Conservation (phyloP, 2,329 filamentous ascomycete genomes). For the Xylariaceae sp. region DNA sequence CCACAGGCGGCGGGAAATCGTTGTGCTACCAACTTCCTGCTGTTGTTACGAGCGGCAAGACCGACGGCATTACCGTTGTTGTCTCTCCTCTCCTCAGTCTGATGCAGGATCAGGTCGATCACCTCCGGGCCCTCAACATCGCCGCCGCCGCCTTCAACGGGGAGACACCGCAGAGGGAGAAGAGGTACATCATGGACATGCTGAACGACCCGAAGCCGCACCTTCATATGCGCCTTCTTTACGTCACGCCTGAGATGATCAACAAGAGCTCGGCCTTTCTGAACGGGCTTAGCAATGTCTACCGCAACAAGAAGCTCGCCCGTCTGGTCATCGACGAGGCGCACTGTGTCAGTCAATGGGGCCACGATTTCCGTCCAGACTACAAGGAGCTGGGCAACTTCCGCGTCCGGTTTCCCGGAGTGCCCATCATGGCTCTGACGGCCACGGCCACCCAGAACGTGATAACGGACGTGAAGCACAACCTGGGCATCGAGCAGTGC, state of each 20-base stretch:
- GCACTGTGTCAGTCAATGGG: conserved; percentile 99
- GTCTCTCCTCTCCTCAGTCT: conserved; percentile 91
- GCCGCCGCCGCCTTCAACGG: conserved; percentile 79
- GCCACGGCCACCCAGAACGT: conserved; percentile 94
- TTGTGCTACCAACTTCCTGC: conserved; percentile 94
- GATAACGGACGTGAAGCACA: conserved; percentile 84
- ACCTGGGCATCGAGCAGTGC: conserved; percentile 75
- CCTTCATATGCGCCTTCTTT: conserved; percentile 76
- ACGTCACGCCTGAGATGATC: conserved; percentile 96
- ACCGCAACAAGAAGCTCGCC: conserved; percentile 67
- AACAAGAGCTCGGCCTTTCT: conserved; percentile 70
- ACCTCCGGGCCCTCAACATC: conserved; percentile 69
- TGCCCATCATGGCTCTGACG: conserved; percentile 91
- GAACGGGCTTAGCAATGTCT: conserved; percentile 59
- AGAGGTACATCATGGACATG: conserved; percentile 58
- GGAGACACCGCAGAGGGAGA: conserved; percentile 59
- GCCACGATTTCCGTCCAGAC: conserved; percentile 93
- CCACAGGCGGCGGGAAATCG: conserved; percentile 94
- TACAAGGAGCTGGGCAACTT: conserved; percentile 82
- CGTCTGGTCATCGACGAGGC: conserved; percentile 96
- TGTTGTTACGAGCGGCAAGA: conserved; percentile 73
- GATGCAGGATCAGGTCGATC: conserved; percentile 94
- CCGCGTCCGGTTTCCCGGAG: conserved; percentile 63
- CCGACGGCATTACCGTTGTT: conserved; percentile 82
- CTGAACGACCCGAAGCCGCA: conserved; percentile 63